Percentiles rank a stretch among this genome's conserved stretches.
These are phyloP conservation scores for Effrenium voratum DNA, from an alignment of 73 alveolate species.

Conservation along the genomic window DNA sequence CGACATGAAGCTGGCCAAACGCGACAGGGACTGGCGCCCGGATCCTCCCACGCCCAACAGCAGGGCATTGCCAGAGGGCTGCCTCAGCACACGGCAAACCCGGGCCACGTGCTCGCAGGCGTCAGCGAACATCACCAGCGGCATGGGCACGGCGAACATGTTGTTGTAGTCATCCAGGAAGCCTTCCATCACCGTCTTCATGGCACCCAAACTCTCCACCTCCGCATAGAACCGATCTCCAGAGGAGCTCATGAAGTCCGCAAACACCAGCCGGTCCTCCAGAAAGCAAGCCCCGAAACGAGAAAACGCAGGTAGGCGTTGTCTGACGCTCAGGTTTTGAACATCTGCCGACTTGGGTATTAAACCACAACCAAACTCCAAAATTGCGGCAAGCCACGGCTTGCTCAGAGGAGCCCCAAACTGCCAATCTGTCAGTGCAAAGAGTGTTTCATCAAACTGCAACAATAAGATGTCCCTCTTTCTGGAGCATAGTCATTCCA, in stretches of 20 bases:
- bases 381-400: too few relatives aligned
- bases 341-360: too few relatives aligned
- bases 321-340: too few relatives aligned
- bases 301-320: slow-evolving; percentile 97
- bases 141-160: slow-evolving; percentile 97
- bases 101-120: slow-evolving; percentile 99
- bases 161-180: slow-evolving; percentile 97
- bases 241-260: slow-evolving; percentile 97
- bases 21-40: slow-evolving; percentile 99
- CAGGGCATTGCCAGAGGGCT: slow-evolving; percentile 99
- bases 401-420: too few relatives aligned
- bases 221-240: slow-evolving; percentile 95
- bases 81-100: slow-evolving; percentile 99
- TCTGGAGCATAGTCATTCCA: too few relatives aligned
- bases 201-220: slow-evolving; percentile 94
- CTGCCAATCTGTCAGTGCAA: too few relatives aligned
- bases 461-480: too few relatives aligned
- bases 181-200: slow-evolving; percentile 93
- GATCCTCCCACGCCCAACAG: slow-evolving; percentile 99
- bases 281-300: too few relatives aligned
- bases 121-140: slow-evolving; percentile 99
- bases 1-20: slow-evolving; percentile 99
- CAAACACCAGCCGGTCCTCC: slow-evolving; percentile 99
- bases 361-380: too few relatives aligned
- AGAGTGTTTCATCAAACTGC: too few relatives aligned